These are phyloP conservation scores for Streptanthus diversifolius DNA, from an alignment of 345 rosid species.

Conservation along the genomic window DNA sequence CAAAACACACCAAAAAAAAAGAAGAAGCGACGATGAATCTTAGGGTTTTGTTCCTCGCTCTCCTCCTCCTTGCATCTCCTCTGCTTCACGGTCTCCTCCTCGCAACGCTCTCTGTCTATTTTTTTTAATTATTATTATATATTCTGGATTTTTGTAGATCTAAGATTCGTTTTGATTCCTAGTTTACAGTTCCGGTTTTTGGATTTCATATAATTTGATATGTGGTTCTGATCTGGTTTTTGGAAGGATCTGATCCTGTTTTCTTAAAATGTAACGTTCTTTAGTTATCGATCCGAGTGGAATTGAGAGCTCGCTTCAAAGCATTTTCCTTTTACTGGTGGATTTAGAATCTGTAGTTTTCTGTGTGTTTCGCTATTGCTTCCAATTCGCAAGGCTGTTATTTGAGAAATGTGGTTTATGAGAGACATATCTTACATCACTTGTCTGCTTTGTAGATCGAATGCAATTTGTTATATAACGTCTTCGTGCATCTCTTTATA, in stretches of 20 bases:
- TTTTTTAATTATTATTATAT: background rate
- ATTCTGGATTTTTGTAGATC: slow-evolving; percentile 41
- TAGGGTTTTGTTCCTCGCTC: slow-evolving; percentile 73
- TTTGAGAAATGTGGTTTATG: background rate
- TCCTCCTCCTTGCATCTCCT: slow-evolving; percentile 77
- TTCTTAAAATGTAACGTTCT: background rate
- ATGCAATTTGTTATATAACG: background rate
- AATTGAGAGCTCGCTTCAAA: slow-evolving; percentile 12
- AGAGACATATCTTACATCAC: background rate
- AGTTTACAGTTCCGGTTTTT: background rate
- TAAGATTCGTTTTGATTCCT: slow-evolving; percentile 32
- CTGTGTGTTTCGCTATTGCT: background rate
- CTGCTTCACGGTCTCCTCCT: slow-evolving; percentile 60
- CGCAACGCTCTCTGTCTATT: background rate
- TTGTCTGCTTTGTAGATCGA: slow-evolving; percentile 10
- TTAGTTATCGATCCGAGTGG: slow-evolving; percentile 5
- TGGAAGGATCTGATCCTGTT: background rate
- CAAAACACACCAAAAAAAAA: too few relatives aligned
- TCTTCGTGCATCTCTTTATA: slow-evolving; percentile 2
- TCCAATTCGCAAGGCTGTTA: background rate
- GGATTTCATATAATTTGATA: background rate
- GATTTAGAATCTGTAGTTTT: background rate
- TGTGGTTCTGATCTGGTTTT: slow-evolving; percentile 13
- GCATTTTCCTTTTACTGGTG: too few relatives aligned
- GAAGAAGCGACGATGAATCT: slow-evolving; percentile 37